Percentiles rank a stretch among this genome's conserved stretches.
Conservation (phyloP, 345 rosid species). For the Lepidium aucheri region DNA sequence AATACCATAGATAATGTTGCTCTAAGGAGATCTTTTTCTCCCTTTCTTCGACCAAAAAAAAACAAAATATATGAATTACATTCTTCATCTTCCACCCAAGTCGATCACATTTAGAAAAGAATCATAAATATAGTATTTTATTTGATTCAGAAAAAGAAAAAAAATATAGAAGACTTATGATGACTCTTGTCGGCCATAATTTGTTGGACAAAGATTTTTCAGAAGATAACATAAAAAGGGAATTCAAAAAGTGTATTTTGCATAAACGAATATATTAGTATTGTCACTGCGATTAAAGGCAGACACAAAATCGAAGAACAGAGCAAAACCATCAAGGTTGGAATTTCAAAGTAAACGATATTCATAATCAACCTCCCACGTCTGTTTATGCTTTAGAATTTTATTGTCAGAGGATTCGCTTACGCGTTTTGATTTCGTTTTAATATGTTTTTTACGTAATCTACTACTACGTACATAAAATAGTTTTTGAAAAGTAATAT, state of each 20-base stretch:
- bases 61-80: background rate
- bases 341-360: background rate
- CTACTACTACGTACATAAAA: background rate
- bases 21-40: no score
- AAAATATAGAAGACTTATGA: slow-evolving; percentile 13
- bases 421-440: background rate
- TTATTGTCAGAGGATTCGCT: background rate
- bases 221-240: slow-evolving; percentile 6
- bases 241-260: slow-evolving; percentile 11
- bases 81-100: background rate
- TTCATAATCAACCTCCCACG: slow-evolving; percentile 10
- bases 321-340: slow-evolving; percentile 9
- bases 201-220: slow-evolving; percentile 16
- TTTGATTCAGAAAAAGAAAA: background rate
- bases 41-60: no score
- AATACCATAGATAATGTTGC: no score
- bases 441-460: background rate
- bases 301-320: slow-evolving; percentile 14
- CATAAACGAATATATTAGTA: slow-evolving; percentile 12
- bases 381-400: background rate
- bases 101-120: slow-evolving; percentile 8
- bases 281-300: slow-evolving; percentile 20
- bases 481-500: background rate
- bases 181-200: slow-evolving; percentile 30
- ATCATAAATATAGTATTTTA: background rate